Evolutionary conservation across 805 yeast genomes (phyloP).

Genomic region (Lipomyces lipofer): DNA sequence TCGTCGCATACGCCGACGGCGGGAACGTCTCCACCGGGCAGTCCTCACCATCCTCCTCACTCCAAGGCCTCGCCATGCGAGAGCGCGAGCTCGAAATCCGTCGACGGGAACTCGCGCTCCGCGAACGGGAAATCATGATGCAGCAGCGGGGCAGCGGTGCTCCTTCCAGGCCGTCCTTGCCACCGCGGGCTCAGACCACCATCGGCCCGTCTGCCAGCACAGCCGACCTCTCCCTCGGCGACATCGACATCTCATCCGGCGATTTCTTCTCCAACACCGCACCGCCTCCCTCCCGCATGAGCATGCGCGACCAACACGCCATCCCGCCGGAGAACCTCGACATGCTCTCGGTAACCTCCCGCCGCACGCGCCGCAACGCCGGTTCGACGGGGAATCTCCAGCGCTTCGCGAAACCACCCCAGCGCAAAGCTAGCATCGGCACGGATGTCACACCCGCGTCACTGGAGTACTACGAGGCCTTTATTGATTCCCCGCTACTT

Average conservation of each 20-base stretch:
- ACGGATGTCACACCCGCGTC: conserved; percentile 1
- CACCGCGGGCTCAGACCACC: conserved; percentile 4
- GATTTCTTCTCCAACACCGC: conserved; percentile 13
- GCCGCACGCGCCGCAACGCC: conserved; percentile 22
- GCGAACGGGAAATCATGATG: conserved; percentile 19
- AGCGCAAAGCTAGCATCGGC: conserved; percentile 14
- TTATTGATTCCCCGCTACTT: conserved; percentile 23
- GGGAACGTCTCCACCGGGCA: not conserved
- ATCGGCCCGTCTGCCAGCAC: conserved; percentile 2
- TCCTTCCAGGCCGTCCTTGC: not conserved
- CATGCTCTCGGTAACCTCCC: conserved; percentile 25
- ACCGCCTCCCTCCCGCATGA: not conserved
- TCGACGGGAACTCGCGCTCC: conserved; percentile 17
- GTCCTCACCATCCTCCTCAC: not conserved
- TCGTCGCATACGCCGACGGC: conserved; percentile 20
- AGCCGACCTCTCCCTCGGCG: not conserved
- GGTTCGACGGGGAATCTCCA: conserved; percentile 1
- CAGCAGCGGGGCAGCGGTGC: conserved; percentile 14
- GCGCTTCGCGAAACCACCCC: not conserved
- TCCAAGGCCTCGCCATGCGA: conserved; percentile 11
- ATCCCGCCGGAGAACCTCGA: conserved; percentile 21
- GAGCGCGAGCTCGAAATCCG: conserved; percentile 24
- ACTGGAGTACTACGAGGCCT: conserved; percentile 23
- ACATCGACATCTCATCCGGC: not conserved
- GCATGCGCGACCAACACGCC: not conserved